Evolutionary conservation across 2,329 filamentous ascomycete genomes (phyloP), one percentile per base, ranked within the genome.

Genomic region (Calonectria pauciramosa): DNA sequence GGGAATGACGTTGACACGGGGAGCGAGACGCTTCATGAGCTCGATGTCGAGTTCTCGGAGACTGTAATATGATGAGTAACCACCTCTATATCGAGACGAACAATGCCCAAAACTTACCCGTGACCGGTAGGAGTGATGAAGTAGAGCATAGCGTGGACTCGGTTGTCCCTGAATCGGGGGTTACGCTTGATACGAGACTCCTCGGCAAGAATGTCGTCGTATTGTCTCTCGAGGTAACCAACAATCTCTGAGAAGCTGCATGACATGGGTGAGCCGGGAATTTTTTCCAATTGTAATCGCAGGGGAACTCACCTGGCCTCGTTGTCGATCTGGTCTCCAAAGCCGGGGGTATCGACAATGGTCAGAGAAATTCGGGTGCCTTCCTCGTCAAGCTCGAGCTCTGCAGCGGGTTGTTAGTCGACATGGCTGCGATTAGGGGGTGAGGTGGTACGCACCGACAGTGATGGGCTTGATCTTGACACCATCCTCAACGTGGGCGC

Each of bases 151-250:
- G 96, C 97, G 85, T 99, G 97, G 64, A 99, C 95, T 89, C 97
- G 95, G 90, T 99, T 99, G 89, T 99, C 97, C 85, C 97, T 94
- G 94, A 99, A 99, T 84, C 97, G 94, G 82, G 97, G 97, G 90
- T 99, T 99, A 96, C 97, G 97, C 95, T 99, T 99, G 91, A 99
- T 99, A 90, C 97, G 95, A 83, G 97, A 99, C 90, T 99, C 97
- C 89, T 99, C 96, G 77, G 97, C 96, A 82, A 99, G 92, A 90
- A 99, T 99, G 86, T 99, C 96, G 88, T 99, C 97, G 88, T 99
- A 99, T 92, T 99, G 96, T 89, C 96, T 93, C 91, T 99, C 97
- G 83, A 99, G 95, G 88, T 98, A 98, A 81, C 96, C 96, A 81
- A 98, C 96, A 83, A 99, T 99, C 88, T 99, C 97, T 82, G 94